Percentiles rank a stretch among this genome's conserved stretches.
These are phyloP conservation scores for Chlorella sp. DNA, from an alignment of 139 green algal species.

Conservation along the genomic window DNA sequence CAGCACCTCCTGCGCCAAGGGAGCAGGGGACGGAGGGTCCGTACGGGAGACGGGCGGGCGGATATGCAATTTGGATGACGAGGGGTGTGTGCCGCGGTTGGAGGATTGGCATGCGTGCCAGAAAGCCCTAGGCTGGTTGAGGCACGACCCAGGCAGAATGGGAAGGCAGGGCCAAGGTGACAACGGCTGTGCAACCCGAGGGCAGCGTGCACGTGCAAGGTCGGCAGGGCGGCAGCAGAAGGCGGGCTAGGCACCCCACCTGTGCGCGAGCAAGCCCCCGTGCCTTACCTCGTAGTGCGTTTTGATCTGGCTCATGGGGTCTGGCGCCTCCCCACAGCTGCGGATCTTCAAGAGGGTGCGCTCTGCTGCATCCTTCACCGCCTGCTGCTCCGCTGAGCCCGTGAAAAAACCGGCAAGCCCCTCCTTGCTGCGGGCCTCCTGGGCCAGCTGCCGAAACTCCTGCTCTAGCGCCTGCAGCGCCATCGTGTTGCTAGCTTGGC, in stretches of 20 bases:
- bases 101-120: not conserved
- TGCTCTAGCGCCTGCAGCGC: conserved; percentile 54
- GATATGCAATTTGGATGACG: not conserved
- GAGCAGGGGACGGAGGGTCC: too few relatives aligned
- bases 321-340: conserved; percentile 30
- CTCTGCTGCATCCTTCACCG: conserved; percentile 79
- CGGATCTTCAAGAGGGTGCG: conserved; percentile 67
- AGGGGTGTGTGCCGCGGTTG: too few relatives aligned
- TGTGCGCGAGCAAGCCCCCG: not conserved
- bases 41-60: not conserved
- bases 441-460: conserved; percentile 66
- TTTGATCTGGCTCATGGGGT: conserved; percentile 56
- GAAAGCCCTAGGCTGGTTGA: not conserved
- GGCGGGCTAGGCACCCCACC: not conserved
- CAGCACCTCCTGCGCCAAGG: conserved; percentile 76
- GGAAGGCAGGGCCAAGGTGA: not conserved
- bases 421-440: conserved; percentile 68
- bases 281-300: conserved; percentile 32
- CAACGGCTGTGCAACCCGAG: not conserved
- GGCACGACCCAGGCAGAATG: not conserved
- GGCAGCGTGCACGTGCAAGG: not conserved
- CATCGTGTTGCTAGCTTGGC: too few relatives aligned
- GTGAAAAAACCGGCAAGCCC: conserved; percentile 69
- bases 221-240: not conserved
- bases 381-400: conserved; percentile 64